Evolutionary conservation across 345 rosid species (phyloP).

Genomic region (Gossypium anomalum): DNA sequence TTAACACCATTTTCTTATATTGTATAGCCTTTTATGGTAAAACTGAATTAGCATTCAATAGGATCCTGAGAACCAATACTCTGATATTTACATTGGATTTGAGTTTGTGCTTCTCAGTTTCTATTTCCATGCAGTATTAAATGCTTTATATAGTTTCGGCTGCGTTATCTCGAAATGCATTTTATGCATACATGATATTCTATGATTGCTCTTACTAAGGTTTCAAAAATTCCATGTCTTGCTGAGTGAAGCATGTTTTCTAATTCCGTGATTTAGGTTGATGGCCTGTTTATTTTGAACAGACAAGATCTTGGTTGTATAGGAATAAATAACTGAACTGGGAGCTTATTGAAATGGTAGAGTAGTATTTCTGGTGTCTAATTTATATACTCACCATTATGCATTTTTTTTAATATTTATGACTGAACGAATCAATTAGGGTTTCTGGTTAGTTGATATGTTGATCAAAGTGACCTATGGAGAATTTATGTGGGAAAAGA

Average conservation of each 20-base stretch:
- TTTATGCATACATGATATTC: not conserved
- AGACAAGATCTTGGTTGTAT: not conserved
- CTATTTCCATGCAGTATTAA: not conserved
- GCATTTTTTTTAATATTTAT: not conserved
- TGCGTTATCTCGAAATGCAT: not conserved
- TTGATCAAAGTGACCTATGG: not conserved
- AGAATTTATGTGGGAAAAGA: not conserved
- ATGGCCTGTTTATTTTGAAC: not conserved
- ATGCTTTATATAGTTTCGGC: not conserved
- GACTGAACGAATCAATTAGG: not conserved
- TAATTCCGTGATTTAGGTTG: constrained; percentile 4
- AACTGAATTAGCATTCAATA: not conserved
- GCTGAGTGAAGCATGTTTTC: not conserved
- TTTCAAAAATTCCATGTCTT: not conserved
- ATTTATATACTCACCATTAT: not conserved
- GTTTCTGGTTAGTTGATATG: not conserved
- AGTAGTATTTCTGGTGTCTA: not conserved
- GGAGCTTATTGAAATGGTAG: not conserved
- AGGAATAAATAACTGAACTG: constrained; percentile 8
- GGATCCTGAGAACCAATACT: not conserved
- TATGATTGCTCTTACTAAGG: not conserved
- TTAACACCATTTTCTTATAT: constrained; percentile 24
- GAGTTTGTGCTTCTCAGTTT: not conserved
- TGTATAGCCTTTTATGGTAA: not conserved
- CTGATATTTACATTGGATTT: not conserved